Base-by-base conservation (phyloP, 331 rosid species). In the Arachis monticola region DNA sequence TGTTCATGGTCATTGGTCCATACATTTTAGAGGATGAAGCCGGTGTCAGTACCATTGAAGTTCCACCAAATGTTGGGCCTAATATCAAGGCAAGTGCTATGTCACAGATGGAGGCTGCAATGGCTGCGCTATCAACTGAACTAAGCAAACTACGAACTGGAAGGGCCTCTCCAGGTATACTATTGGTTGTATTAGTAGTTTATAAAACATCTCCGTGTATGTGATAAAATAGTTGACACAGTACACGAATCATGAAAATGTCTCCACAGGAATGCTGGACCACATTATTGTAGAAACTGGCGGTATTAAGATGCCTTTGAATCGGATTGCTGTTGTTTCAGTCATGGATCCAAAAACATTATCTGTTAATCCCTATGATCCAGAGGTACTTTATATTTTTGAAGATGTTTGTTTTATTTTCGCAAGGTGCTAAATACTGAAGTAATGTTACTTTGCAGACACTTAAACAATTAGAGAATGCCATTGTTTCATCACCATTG, bases 151-250 rank as follows among this genome's bases (percentile, higher is more conserved):
- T 88, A 44, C 76, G 97, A 32, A 87, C 99, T 10, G 97, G 99
- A 78, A 88, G 99, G 82, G 99, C 97, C 60, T 81, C 99, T 27
- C 78, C 97, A 57, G 99, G 99, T 95, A 82, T 79, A 55, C 70
- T 68, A 38, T 51, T 35, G 38, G 40, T 11, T 40, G 59, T 46
- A 60, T 7, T 66, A 31, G 2, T 38, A 46, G 30, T 79, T 71
- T 60, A 59, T 41, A 67, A 53, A 47, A 47, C 50, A 8, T 56
- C 6, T 12, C n/a, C 57, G 27, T 69, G 35, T 65, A 10, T 41
- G 22, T 40, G 32, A 44, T 69, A 35, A 1, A 35, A 35, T 35
- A 46, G 73, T 75, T 12, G 46, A 64, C 61, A 46, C 71, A 68
- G 57, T 30, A 1, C 17, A 46, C 70, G 38, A 30, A 44, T 46